Conservation (phyloP, 306 rosid species). For the Cajanus cajan region DNA sequence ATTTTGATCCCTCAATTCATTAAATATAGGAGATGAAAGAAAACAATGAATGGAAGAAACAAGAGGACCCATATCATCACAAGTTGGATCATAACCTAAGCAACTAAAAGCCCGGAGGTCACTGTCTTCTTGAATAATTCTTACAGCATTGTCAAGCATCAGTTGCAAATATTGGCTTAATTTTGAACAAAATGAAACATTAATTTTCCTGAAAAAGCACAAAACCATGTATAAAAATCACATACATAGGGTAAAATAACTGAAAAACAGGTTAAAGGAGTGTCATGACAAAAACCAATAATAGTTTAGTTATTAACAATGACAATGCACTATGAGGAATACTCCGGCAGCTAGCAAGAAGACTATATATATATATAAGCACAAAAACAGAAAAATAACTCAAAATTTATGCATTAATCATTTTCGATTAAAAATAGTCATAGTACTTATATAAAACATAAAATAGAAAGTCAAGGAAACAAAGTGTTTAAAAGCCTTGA, state of each 20-base stretch:
- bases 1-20: slow-evolving; percentile 43
- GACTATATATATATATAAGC: no score
- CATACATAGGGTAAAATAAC: slow-evolving; percentile 7
- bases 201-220: slow-evolving; percentile 54
- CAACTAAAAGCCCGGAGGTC: slow-evolving; percentile 43
- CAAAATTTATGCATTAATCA: no score
- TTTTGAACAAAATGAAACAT: slow-evolving; percentile 52
- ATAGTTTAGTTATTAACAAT: neutral
- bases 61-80: slow-evolving; percentile 46
- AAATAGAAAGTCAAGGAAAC: no score
- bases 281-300: neutral
- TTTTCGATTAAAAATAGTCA: no score
- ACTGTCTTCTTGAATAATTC: slow-evolving; percentile 51
- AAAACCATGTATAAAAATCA: slow-evolving; percentile 19
- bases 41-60: slow-evolving; percentile 60
- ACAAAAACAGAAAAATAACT: no score
- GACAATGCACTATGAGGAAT: neutral
- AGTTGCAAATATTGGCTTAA: slow-evolving; percentile 53
- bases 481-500: no score
- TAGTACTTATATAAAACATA: no score
- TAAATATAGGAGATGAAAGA: slow-evolving; percentile 63
- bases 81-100: slow-evolving; percentile 50
- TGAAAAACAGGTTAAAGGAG: slow-evolving; percentile 15
- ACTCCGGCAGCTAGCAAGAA: neutral
- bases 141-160: slow-evolving; percentile 56